Evolutionary conservation across 1,284 basidiomycete species (phyloP), one percentile per base, ranked within the genome.

Genomic region (Sphagnurus paluster): DNA sequence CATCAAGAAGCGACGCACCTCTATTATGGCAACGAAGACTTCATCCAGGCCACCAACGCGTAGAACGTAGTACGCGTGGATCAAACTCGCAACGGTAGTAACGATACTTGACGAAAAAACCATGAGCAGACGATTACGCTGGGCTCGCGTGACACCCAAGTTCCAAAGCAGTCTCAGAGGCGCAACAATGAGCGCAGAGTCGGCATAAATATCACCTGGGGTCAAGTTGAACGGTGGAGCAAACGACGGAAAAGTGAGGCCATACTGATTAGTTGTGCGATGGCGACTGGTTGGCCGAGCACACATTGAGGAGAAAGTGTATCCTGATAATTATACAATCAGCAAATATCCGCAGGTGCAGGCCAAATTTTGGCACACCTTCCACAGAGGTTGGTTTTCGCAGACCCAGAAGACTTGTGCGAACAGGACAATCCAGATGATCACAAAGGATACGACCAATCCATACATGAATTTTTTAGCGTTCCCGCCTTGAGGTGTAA

Each of bases 321-420:
- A 34, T 8, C 24, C 16, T 9, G 7, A n/a, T n/a, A n/a, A n/a
- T 13, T 20, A 11, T 25, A 1, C 6, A 7, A 23, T 30, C 14
- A 14, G 1, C n/a, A n/a, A n/a, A n/a, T n/a, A n/a, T n/a, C n/a
- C n/a, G n/a, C n/a, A n/a, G n/a, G n/a, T n/a, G n/a, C n/a, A n/a
- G n/a, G n/a, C n/a, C n/a, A n/a, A n/a, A n/a, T n/a, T 13, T 20
- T 29, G 5, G 11, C 41, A n/a, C 26, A 52, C 50, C 46, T 54
- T 54, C 52, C 52, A 54, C 4, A 28, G 20, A 1, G 42, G 42
- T 32, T 50, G 26, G 6, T 26, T 16, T 44, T 61, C 60, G 33
- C 61, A 63, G 11, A 56, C 48, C 60, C 58, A 60, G n/a, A 54
- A 55, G 14, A 59, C 38, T 34, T 63, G 61, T 16, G 58, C 49